Conservation (phyloP, 2,329 filamentous ascomycete species). For the Paecilomyces niveus region DNA sequence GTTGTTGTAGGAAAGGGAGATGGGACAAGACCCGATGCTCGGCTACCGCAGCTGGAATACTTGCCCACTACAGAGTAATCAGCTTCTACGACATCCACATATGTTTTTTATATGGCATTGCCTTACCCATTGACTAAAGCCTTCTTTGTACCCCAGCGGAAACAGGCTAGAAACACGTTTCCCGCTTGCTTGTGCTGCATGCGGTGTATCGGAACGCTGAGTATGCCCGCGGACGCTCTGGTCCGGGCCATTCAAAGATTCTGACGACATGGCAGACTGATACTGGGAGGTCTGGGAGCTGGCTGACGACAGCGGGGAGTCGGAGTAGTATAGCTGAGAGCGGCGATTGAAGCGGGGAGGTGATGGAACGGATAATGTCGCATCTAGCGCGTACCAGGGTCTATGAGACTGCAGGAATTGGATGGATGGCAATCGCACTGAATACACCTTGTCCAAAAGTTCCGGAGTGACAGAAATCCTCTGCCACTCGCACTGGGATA, state of each 20-base stretch:
- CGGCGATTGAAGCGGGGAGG: slow-evolving; percentile 6
- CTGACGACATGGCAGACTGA: slow-evolving; percentile 28
- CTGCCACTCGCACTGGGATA: slow-evolving; percentile 15
- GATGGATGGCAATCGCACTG: slow-evolving; percentile 14
- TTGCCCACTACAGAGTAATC: slow-evolving; percentile 61
- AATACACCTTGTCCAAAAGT: slow-evolving; percentile 19
- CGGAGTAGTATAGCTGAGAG: background rate
- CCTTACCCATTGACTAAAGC: slow-evolving; percentile 81
- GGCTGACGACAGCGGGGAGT: background rate
- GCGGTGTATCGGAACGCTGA: slow-evolving; percentile 17
- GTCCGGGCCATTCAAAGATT: slow-evolving; percentile 26
- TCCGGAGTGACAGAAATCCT: slow-evolving; percentile 12
- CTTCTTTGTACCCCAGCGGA: slow-evolving; percentile 85
- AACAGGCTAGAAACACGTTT: slow-evolving; percentile 50
- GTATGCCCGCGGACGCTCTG: slow-evolving; percentile 17
- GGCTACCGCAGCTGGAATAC: slow-evolving; percentile 70
- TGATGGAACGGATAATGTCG: slow-evolving; percentile 7
- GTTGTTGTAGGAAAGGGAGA: slow-evolving; percentile 72
- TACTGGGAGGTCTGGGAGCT: slow-evolving; percentile 9
- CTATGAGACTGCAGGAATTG: slow-evolving; percentile 16
- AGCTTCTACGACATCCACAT: background rate
- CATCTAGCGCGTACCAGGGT: slow-evolving; percentile 17
- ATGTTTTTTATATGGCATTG: background rate
- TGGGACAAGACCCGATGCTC: slow-evolving; percentile 83
- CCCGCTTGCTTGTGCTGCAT: slow-evolving; percentile 27